These are phyloP conservation scores for Kwoniella botswanensis DNA, from an alignment of 768 basidiomycete genomes.

Conservation along the genomic window DNA sequence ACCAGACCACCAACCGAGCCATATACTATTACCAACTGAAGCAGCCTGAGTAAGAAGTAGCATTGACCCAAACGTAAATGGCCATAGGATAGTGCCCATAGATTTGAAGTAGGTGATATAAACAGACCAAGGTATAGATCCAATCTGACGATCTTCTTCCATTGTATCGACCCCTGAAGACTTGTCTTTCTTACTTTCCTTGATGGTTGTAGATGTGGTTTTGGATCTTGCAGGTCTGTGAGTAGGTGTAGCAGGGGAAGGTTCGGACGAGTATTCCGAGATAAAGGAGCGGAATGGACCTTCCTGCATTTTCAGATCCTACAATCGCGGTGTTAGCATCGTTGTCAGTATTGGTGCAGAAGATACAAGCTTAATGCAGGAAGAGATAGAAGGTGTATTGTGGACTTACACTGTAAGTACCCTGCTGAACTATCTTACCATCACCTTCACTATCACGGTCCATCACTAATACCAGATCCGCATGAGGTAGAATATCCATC, in stretches of 20 bases:
- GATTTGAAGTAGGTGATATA: conserved; percentile 64
- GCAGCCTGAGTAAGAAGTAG: conserved; percentile 64
- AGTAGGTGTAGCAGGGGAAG: conserved; percentile 63
- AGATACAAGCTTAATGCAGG: too few relatives aligned
- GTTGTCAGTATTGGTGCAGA: background rate
- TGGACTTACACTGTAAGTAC: conserved; percentile 62
- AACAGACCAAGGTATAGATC: conserved; percentile 62
- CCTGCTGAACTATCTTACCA: conserved; percentile 66
- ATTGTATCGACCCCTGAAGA: conserved; percentile 49
- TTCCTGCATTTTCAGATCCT: conserved; percentile 30
- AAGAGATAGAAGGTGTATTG: background rate
- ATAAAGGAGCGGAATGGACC: conserved; percentile 49
- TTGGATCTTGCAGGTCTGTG: conserved; percentile 8
- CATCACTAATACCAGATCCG: conserved; percentile 54
- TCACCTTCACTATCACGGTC: conserved; percentile 28
- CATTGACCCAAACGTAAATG: conserved; percentile 61
- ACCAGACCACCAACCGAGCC: conserved; percentile 76
- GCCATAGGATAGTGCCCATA: conserved; percentile 63
- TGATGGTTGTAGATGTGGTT: background rate
- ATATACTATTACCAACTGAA: conserved; percentile 69
- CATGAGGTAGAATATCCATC: conserved; percentile 49
- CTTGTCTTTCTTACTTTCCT: background rate
- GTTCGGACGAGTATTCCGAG: conserved; percentile 62
- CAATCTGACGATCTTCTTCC: conserved; percentile 66
- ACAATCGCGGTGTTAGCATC: conserved; percentile 48